phyloP scores from a whole-genome alignment of 108 stramenopile genomes.

The Cylindrotheca fusiformis region DNA sequence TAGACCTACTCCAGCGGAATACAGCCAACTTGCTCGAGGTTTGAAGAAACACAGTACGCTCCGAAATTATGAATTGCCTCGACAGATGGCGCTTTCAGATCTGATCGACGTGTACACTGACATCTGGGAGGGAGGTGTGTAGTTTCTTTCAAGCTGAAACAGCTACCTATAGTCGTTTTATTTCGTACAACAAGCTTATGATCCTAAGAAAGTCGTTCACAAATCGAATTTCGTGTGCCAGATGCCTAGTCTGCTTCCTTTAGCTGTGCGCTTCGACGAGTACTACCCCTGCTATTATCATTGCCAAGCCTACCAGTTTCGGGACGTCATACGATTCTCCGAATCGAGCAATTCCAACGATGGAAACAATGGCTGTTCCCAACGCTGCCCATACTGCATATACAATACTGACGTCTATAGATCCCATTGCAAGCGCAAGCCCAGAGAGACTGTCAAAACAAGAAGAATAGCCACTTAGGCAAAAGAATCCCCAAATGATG shows the following conservation, averaged over 20 bases:
- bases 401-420: constrained; percentile 44
- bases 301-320: constrained; percentile 31
- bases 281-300: constrained; percentile 49
- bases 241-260: too few relatives aligned
- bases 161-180: too few relatives aligned
- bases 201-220: too few relatives aligned
- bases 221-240: too few relatives aligned
- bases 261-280: constrained; percentile 6
- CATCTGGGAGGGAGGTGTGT: constrained; percentile 23
- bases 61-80: constrained; percentile 34
- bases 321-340: constrained; percentile 25
- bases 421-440: constrained; percentile 27
- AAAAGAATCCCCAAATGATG: background rate
- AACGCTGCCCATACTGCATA: constrained; percentile 57
- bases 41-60: constrained; percentile 20
- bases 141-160: constrained; percentile 2
- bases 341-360: constrained; percentile 34
- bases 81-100: constrained; percentile 28
- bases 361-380: constrained; percentile 44
- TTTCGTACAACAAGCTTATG: too few relatives aligned
- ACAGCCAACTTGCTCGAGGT: constrained; percentile 10
- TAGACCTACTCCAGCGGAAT: constrained; percentile 13
- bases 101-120: constrained; percentile 27
- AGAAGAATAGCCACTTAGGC: background rate
- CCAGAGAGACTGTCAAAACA: constrained; percentile 24